Evolutionary conservation across 2,329 filamentous ascomycete genomes (phyloP), one percentile per base, ranked within the genome.

Genomic region (Acrodontium crateriforme): DNA sequence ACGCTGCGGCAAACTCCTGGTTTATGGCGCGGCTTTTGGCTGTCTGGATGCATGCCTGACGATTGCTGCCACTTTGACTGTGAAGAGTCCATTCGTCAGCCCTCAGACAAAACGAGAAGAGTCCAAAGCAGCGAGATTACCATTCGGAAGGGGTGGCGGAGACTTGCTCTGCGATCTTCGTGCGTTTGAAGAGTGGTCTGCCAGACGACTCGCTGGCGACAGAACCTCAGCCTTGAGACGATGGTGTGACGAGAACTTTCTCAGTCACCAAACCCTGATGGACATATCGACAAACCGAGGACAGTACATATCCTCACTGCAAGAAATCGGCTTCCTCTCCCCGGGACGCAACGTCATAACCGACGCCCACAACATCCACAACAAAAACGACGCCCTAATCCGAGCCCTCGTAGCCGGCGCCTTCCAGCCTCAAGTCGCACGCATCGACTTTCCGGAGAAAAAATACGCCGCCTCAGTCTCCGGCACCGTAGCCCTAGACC

Each of bases 401-500:
- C 61, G 62, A 16, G 59, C 61, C 4, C 47, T 66, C 10, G 54
- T 63, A 6, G 64, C 65, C 2, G 63, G 57, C 9, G 54, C 63
- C 3, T 65, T 69, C 53, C 62, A 62, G 21, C 89, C 89, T 0
- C 87, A 95, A 55, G 74, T 94, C 39, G 84, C 84, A 9, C 74
- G 85, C 29, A 93, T 98, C 49, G 78, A 84, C 39, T 82, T 94
- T 42, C 89, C 89, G 0, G 83, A 93, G 57, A 92, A 92, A 62
- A 95, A 94, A 54, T 98, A 91, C 54, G 80, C 81, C 9, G 74
- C 76, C 18, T 83, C 81, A 2, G 71, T 91, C 38, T 81, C 82
- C 1, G 89, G 89, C 6, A 82, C 89, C 0, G 81, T 95, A 1
- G 87, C 89, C 51, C 65, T 94, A 5, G 89, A 98, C 49, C 87